Evolutionary conservation across 1,284 basidiomycete genomes (phyloP).

Genomic region (Sanghuangporus weigelae): DNA sequence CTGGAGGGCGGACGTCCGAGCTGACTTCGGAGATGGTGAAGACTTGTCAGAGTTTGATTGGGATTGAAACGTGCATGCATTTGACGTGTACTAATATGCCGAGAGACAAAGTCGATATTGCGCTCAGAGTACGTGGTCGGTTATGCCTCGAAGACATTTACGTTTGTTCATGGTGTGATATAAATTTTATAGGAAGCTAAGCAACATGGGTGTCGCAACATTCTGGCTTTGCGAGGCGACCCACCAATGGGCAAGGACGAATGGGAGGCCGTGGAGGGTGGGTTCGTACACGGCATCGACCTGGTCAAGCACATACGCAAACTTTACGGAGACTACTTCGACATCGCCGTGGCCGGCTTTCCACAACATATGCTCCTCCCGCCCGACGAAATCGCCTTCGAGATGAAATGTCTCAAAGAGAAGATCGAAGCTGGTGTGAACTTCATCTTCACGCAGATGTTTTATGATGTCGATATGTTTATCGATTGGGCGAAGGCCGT

Average conservation of each 20-base stretch:
- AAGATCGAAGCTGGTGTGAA: constrained; percentile 85
- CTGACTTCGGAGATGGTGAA: constrained; percentile 94
- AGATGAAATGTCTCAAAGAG: constrained; percentile 83
- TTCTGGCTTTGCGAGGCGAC: constrained; percentile 93
- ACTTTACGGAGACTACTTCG: constrained; percentile 86
- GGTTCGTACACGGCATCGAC: constrained; percentile 87
- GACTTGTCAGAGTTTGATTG: constrained; percentile 88
- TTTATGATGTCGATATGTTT: constrained; percentile 87
- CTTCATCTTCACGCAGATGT: constrained; percentile 96
- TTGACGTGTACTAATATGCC: constrained; percentile 99
- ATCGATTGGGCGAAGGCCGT: constrained; percentile 82
- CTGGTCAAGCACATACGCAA: constrained; percentile 83
- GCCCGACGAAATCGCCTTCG: constrained; percentile 70
- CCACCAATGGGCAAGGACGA: constrained; percentile 84
- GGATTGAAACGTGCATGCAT: constrained; percentile 97
- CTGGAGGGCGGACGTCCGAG: constrained; percentile 91
- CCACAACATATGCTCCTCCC: constrained; percentile 70
- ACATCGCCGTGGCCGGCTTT: constrained; percentile 89
- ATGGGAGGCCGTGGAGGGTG: constrained; percentile 87
- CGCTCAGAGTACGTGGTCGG: constrained; percentile 60
- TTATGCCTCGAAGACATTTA: constrained; percentile 3
- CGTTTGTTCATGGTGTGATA: not conserved
- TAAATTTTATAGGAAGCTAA: constrained; percentile 80
- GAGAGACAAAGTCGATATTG: constrained; percentile 87
- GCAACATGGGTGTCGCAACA: constrained; percentile 86